A percentile compares a stretch with the other conserved stretches of the same genome.
These are phyloP conservation scores for Sindora glabra DNA, from an alignment of 306 rosid genomes.

Conservation along the genomic window DNA sequence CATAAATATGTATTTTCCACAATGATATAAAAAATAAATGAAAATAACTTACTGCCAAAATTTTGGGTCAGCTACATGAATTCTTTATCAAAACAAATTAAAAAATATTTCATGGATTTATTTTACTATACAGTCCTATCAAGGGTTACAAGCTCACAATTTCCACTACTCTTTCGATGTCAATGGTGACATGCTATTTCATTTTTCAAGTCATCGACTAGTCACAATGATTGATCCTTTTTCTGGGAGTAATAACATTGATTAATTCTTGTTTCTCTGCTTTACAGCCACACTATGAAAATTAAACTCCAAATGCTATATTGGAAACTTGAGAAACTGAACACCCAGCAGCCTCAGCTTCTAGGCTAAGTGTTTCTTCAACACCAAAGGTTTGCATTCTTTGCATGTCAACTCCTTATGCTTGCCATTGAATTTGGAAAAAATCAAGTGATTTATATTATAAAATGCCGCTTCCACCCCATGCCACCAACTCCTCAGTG, in stretches of 20 bases:
- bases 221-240: background rate
- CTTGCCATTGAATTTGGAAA: background rate
- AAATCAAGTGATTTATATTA: background rate
- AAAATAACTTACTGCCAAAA: background rate
- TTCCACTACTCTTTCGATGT: background rate
- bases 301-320: background rate
- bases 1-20: background rate
- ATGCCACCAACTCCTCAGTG: no score
- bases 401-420: background rate
- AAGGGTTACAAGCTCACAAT: background rate
- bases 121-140: background rate
- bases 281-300: background rate
- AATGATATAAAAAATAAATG: background rate
- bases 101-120: background rate
- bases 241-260: no score
- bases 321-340: background rate
- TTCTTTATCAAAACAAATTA: background rate
- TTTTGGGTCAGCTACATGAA: background rate
- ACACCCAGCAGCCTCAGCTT: background rate
- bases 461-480: no score
- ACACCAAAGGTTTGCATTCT: background rate
- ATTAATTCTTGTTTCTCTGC: no score
- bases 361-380: background rate
- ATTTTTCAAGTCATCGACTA: background rate
- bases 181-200: background rate